Conservation (phyloP, 352 stramenopile species). For the Saprolegnia diclina region DNA sequence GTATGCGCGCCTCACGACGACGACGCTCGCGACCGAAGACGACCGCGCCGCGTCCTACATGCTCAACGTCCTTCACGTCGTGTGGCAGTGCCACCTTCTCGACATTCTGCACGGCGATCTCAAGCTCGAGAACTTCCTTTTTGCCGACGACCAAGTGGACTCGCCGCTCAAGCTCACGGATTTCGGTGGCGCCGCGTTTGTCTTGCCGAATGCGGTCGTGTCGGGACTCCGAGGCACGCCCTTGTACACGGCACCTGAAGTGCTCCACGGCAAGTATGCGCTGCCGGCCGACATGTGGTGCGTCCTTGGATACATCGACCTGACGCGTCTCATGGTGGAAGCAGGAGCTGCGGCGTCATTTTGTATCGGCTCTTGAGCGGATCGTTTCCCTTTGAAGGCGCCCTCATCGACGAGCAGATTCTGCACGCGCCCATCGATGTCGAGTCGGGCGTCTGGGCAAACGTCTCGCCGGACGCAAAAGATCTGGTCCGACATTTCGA, state of each 20-base stretch:
- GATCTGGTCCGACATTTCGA: constrained; percentile 34
- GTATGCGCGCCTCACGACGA: constrained; percentile 37
- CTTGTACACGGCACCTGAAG: constrained; percentile 67
- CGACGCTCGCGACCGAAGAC: constrained; percentile 30
- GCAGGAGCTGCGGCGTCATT: constrained; percentile 59
- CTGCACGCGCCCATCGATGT: constrained; percentile 52
- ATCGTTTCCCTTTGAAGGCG: constrained; percentile 55
- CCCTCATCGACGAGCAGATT: constrained; percentile 61
- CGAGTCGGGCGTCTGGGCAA: constrained; percentile 40
- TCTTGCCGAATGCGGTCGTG: constrained; percentile 16
- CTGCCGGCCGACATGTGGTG: constrained; percentile 66
- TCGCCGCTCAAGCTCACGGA: constrained; percentile 74
- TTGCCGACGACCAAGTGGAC: constrained; percentile 47
- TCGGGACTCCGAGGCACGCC: constrained; percentile 41
- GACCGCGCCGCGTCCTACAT: constrained; percentile 54
- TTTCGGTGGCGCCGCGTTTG: constrained; percentile 64
- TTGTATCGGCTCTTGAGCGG: constrained; percentile 62
- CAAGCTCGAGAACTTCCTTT: constrained; percentile 80
- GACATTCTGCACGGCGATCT: constrained; percentile 66
- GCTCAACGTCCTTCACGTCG: constrained; percentile 69
- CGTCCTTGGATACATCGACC: background rate
- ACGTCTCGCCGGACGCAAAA: constrained; percentile 52
- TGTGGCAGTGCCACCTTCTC: constrained; percentile 73
- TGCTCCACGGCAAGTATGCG: constrained; percentile 53
- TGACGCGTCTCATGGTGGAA: background rate